phyloP scores from a whole-genome alignment of 306 rosid species.

The Argentina anserina region DNA sequence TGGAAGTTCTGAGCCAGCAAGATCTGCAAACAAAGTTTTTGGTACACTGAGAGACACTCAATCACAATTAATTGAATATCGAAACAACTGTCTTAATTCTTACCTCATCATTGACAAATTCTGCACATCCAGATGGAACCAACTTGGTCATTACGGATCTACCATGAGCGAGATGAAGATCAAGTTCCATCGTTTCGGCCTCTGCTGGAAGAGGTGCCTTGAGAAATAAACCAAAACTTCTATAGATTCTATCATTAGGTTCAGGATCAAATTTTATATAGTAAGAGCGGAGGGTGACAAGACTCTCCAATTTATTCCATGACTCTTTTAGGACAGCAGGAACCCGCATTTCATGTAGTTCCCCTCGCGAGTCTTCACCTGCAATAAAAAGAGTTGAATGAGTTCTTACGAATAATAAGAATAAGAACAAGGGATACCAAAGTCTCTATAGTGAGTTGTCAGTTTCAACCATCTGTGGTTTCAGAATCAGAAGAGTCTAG shows the following conservation, averaged over 20 bases:
- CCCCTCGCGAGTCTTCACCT: conserved; percentile 61
- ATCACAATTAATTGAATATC: neutral
- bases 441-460: conserved; percentile 20
- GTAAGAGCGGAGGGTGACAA: conserved; percentile 52
- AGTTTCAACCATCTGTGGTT: conserved; percentile 53
- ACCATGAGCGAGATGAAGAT: conserved; percentile 86
- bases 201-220: conserved; percentile 64
- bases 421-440: conserved; percentile 23
- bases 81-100: conserved; percentile 6
- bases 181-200: conserved; percentile 74
- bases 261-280: conserved; percentile 54
- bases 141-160: conserved; percentile 74
- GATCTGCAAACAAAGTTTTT: conserved; percentile 48
- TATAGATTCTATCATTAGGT: conserved; percentile 77
- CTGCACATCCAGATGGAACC: conserved; percentile 55
- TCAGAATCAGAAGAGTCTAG: conserved; percentile 53
- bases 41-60: neutral
- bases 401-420: conserved; percentile 19
- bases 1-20: conserved; percentile 75
- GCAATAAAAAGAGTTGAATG: conserved; percentile 19
- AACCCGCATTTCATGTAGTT: conserved; percentile 72
- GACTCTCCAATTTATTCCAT: conserved; percentile 43
- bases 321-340: conserved; percentile 55
- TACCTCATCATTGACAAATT: conserved; percentile 74
- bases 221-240: conserved; percentile 68